Evolutionary conservation across 2,329 filamentous ascomycete genomes (phyloP).

Genomic region (Chalaropsis thielavioides): DNA sequence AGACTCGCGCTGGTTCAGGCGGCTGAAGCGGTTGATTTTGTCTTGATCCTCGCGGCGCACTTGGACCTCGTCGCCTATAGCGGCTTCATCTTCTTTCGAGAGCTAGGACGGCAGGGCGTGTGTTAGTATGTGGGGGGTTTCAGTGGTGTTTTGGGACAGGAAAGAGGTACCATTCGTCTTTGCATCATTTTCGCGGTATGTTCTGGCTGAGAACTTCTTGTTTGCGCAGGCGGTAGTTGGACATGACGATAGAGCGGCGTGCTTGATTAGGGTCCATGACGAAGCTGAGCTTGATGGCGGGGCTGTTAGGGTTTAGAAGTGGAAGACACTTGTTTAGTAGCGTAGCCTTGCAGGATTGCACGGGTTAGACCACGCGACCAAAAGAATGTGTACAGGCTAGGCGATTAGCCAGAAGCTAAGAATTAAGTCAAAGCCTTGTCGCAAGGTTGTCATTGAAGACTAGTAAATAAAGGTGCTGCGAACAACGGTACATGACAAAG

Average conservation of each 20-base stretch:
- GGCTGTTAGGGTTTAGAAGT: neutral
- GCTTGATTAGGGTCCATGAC: neutral
- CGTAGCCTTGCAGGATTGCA: constrained; percentile 5
- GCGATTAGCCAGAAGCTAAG: neutral
- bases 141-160: neutral
- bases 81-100: constrained; percentile 80
- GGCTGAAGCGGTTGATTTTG: constrained; percentile 96
- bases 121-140: constrained; percentile 17
- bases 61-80: constrained; percentile 67
- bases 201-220: constrained; percentile 20
- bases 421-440: neutral
- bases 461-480: neutral
- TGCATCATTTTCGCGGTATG: constrained; percentile 35
- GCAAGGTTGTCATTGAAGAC: neutral
- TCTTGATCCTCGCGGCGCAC: constrained; percentile 95
- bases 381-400: neutral
- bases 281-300: neutral
- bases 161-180: constrained; percentile 41
- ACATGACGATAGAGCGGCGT: neutral
- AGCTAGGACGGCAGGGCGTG: constrained; percentile 42
- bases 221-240: too few relatives aligned
- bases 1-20: constrained; percentile 75
- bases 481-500: neutral
- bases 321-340: neutral
- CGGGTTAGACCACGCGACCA: neutral